Conservation (phyloP, 2,329 filamentous ascomycete species). For the Tolypocladium pustulatum region DNA sequence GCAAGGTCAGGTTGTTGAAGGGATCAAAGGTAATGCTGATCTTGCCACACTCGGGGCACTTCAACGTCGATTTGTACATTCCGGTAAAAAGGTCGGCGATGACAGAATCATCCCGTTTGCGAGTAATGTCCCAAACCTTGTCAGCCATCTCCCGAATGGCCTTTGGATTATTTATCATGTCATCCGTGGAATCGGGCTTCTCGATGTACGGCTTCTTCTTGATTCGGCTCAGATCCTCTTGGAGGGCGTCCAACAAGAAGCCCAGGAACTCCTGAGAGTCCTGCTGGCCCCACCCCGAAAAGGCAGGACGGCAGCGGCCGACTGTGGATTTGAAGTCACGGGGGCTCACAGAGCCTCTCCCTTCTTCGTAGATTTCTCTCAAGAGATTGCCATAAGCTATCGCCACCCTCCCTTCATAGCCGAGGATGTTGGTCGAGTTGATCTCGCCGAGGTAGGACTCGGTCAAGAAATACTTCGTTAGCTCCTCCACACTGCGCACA, state of each 20-base stretch:
- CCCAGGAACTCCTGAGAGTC: slow-evolving; percentile 96
- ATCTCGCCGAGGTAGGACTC: slow-evolving; percentile 68
- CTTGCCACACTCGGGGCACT: slow-evolving; percentile 84
- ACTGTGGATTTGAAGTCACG: slow-evolving; percentile 74
- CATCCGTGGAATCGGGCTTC: slow-evolving; percentile 94
- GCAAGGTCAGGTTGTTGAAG: slow-evolving; percentile 88
- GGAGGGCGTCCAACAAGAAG: slow-evolving; percentile 85
- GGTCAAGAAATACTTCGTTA: slow-evolving; percentile 82
- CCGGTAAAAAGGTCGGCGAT: slow-evolving; percentile 94
- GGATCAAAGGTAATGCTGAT: slow-evolving; percentile 98
- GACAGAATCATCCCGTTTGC: slow-evolving; percentile 85
- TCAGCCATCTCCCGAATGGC: slow-evolving; percentile 79
- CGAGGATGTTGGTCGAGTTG: slow-evolving; percentile 76
- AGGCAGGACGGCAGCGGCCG: slow-evolving; percentile 70
- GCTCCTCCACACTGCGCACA: slow-evolving; percentile 82
- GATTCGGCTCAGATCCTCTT: slow-evolving; percentile 90
- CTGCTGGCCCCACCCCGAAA: slow-evolving; percentile 91
- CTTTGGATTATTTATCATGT: slow-evolving; percentile 75
- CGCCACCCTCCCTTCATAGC: slow-evolving; percentile 80
- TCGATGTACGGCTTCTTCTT: slow-evolving; percentile 95
- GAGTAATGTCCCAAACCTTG: slow-evolving; percentile 84
- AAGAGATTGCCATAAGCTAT: slow-evolving; percentile 69
- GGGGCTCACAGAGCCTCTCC: slow-evolving; percentile 61
- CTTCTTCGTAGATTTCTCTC: slow-evolving; percentile 65
- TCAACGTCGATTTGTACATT: slow-evolving; percentile 95